Evolutionary conservation across 805 yeast species (phyloP).

Genomic region (Spathaspora gorwiae): DNA sequence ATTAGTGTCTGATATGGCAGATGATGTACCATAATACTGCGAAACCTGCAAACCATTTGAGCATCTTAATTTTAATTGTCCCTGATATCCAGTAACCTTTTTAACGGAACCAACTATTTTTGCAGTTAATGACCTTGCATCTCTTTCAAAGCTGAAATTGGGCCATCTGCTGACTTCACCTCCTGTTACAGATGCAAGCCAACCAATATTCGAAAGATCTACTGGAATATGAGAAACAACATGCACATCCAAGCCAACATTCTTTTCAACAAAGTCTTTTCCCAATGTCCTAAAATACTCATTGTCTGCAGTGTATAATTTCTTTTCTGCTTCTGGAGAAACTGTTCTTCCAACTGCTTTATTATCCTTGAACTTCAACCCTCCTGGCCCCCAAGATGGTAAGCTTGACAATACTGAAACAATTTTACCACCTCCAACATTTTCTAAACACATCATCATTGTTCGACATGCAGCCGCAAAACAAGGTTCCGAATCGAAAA

Average conservation of each 20-base stretch:
- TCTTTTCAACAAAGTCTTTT: conserved; percentile 48
- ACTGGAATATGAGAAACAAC: conserved; percentile 61
- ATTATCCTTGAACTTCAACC: conserved; percentile 43
- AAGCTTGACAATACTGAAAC: conserved; percentile 60
- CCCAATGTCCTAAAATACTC: conserved; percentile 60
- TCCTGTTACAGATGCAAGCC: conserved; percentile 63
- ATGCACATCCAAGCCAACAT: conserved; percentile 74
- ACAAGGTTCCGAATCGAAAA: conserved; percentile 57
- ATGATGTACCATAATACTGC: conserved; percentile 60
- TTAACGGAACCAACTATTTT: conserved; percentile 53
- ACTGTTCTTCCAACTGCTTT: conserved; percentile 33
- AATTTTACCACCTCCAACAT: conserved; percentile 81
- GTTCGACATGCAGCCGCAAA: conserved; percentile 75
- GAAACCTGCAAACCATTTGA: conserved; percentile 82
- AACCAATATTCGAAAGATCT: conserved; percentile 71
- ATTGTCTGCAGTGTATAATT: conserved; percentile 53
- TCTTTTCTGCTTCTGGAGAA: conserved; percentile 43
- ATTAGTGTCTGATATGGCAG: conserved; percentile 18
- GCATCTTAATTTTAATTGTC: conserved; percentile 77
- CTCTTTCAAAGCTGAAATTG: conserved; percentile 61
- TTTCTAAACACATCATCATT: conserved; percentile 57
- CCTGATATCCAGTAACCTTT: conserved; percentile 66
- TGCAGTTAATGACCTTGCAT: conserved; percentile 60
- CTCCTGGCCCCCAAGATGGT: conserved; percentile 83
- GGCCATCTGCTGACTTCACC: conserved; percentile 67